These are phyloP conservation scores for Drosera capensis DNA, from an alignment of 148 eudicot genomes.

Conservation along the genomic window DNA sequence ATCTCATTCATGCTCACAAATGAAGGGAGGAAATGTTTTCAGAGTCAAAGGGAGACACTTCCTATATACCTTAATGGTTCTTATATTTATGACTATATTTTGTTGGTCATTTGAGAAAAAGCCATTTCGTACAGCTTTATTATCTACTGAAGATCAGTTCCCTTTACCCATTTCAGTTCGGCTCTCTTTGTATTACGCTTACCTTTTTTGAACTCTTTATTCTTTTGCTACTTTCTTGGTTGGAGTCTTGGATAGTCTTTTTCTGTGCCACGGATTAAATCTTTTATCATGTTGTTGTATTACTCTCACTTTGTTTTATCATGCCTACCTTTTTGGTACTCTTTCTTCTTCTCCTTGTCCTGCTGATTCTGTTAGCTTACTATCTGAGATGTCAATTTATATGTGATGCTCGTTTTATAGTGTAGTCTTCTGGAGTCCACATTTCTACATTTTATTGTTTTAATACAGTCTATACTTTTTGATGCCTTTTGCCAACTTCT, in stretches of 20 bases:
- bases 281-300: no score
- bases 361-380: no score
- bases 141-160: conserved; percentile 35
- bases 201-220: not conserved
- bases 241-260: not conserved
- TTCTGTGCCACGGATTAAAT: no score
- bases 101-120: conserved; percentile 61
- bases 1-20: conserved; percentile 12
- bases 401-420: no score
- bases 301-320: no score
- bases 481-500: no score
- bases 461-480: no score
- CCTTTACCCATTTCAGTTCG: conserved; percentile 36
- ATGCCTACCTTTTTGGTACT: no score
- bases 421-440: no score
- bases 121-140: conserved; percentile 21
- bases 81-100: conserved; percentile 40
- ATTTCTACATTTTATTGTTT: no score
- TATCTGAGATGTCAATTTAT: no score
- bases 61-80: conserved; percentile 31
- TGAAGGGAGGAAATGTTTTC: conserved; percentile 50
- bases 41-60: conserved; percentile 42
- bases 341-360: no score
- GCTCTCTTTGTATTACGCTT: conserved; percentile 8
- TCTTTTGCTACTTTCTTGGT: not conserved